phyloP scores from a whole-genome alignment of 1,284 basidiomycete species.

The Tilletia setariae region DNA sequence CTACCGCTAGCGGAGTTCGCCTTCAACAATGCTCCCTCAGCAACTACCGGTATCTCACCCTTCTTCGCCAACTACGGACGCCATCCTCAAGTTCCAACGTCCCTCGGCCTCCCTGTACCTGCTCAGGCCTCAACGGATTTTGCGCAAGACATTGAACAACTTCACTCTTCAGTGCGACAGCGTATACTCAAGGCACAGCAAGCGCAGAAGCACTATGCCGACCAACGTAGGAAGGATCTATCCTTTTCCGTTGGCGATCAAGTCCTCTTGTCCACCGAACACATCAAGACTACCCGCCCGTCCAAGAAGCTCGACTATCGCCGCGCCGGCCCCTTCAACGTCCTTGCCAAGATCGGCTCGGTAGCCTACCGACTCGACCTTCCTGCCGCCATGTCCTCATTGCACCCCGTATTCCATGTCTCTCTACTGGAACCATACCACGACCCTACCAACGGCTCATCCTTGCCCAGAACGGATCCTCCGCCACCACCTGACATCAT shows the following conservation, averaged over 20 bases:
- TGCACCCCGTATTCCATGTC: slow-evolving; percentile 59
- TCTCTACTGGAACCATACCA: slow-evolving; percentile 55
- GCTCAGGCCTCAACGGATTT: neutral
- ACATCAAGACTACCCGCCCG: neutral
- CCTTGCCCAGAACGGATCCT: slow-evolving; percentile 35
- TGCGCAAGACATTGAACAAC: neutral
- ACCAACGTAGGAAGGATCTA: neutral
- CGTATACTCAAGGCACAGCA: neutral
- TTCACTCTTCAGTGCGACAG: neutral
- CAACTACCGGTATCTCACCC: slow-evolving; percentile 53
- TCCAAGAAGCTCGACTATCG: slow-evolving; percentile 32
- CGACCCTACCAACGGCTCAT: slow-evolving; percentile 27
- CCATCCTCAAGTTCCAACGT: slow-evolving; percentile 43
- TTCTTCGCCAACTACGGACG: slow-evolving; percentile 58
- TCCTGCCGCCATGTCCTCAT: slow-evolving; percentile 44
- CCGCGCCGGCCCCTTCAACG: slow-evolving; percentile 55
- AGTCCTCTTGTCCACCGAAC: neutral
- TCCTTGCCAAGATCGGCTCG: slow-evolving; percentile 45
- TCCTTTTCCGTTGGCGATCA: neutral
- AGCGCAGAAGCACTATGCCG: neutral
- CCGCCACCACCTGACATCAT: slow-evolving; percentile 45
- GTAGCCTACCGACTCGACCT: slow-evolving; percentile 48
- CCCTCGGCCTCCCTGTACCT: slow-evolving; percentile 16
- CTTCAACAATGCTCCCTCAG: too few relatives aligned
- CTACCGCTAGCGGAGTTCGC: slow-evolving; percentile 59